phyloP scores from a whole-genome alignment of 345 rosid species.

The Dimocarpus longan region DNA sequence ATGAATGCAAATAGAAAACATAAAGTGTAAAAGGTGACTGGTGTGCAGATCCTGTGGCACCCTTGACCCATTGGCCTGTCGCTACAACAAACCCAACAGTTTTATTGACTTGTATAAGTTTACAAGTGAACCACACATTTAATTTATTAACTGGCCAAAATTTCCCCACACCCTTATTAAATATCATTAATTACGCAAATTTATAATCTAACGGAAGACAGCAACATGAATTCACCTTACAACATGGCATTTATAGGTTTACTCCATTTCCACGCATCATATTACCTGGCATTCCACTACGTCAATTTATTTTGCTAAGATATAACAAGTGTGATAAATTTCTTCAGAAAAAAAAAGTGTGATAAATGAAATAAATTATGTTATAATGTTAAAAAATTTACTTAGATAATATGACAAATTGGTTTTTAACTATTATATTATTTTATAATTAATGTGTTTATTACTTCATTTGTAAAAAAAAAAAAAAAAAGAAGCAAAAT shows the following conservation, averaged over 20 bases:
- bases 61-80: constrained; percentile 10
- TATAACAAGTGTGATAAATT: no score
- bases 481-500: no score
- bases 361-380: no score
- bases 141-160: background rate
- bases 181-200: constrained; percentile 7
- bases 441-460: no score
- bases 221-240: background rate
- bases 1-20: background rate
- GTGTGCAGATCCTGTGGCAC: constrained; percentile 16
- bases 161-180: constrained; percentile 5
- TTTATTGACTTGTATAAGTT: constrained; percentile 12
- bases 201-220: background rate
- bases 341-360: no score
- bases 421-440: no score
- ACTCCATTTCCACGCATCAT: constrained; percentile 1
- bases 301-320: background rate
- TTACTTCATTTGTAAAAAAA: no score
- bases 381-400: no score
- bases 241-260: background rate
- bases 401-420: no score
- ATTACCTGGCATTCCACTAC: background rate
- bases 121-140: constrained; percentile 11
- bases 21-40: background rate
- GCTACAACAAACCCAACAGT: constrained; percentile 27